These are phyloP conservation scores for Coemansia sp. DNA, from an alignment of 192 early-diverging fungal genomes.

Conservation along the genomic window DNA sequence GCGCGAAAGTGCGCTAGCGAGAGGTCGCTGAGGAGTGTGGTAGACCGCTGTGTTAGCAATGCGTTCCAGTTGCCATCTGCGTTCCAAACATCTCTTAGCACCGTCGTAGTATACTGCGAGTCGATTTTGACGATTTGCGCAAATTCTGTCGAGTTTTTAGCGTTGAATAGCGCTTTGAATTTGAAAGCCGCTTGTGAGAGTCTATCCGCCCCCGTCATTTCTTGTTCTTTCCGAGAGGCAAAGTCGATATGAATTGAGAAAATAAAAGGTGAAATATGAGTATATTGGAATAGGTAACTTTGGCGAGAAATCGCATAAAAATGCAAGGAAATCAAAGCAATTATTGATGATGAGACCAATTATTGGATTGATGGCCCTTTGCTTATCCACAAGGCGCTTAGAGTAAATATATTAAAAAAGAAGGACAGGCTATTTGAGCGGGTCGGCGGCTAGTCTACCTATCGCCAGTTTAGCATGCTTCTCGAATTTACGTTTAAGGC, in stretches of 20 bases:
- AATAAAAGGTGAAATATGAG: not conserved
- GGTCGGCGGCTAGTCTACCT: not conserved
- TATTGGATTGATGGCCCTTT: too few species aligned
- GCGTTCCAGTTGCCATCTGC: conserved; percentile 30
- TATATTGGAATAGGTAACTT: not conserved
- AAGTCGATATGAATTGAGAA: not conserved
- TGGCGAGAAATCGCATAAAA: too few species aligned
- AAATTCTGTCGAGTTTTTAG: conserved; percentile 34
- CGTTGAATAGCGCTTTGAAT: conserved; percentile 21
- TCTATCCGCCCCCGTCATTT: conserved; percentile 23
- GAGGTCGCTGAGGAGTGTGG: conserved; percentile 23
- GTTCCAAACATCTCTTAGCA: conserved; percentile 28
- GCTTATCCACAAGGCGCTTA: too few species aligned
- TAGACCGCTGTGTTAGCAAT: conserved; percentile 4
- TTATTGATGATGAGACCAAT: too few species aligned
- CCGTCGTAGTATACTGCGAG: conserved; percentile 23
- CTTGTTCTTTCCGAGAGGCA: not conserved
- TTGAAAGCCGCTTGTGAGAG: conserved; percentile 30
- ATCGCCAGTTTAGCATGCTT: too few species aligned
- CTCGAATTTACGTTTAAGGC: too few species aligned
- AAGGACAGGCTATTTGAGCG: not conserved
- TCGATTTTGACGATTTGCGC: conserved; percentile 19
- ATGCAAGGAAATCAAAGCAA: too few species aligned
- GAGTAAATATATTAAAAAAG: too few species aligned
- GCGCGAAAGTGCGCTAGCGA: conserved; percentile 35